phyloP scores from a whole-genome alignment of 805 yeast species.

The Ogataea pilisensis region DNA sequence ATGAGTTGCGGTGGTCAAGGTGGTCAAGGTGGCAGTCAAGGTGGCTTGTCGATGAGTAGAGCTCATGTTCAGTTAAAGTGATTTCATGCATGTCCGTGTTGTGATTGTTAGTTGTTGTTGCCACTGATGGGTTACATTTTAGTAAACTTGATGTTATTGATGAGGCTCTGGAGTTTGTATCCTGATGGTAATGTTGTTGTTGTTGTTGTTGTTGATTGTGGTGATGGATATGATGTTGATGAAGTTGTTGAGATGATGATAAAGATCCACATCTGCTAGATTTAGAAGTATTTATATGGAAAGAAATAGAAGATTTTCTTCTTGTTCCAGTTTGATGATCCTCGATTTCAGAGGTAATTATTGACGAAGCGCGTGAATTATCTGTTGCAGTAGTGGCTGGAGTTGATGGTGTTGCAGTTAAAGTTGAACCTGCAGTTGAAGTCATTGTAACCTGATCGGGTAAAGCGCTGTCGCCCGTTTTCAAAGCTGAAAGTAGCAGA shows the following conservation, averaged over 20 bases:
- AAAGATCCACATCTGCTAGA: constrained; percentile 23
- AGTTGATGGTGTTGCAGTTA: constrained; percentile 8
- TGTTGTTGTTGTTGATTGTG: background rate
- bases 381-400: constrained; percentile 6
- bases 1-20: background rate
- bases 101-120: constrained; percentile 7
- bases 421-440: constrained; percentile 8
- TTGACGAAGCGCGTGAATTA: constrained; percentile 13
- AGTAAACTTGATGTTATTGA: constrained; percentile 5
- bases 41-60: background rate
- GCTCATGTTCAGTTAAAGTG: constrained; percentile 2
- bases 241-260: constrained; percentile 11
- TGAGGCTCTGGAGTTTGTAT: constrained; percentile 4
- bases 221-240: background rate
- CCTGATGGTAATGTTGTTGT: constrained; percentile 1
- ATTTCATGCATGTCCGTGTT: background rate
- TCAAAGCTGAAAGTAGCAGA: background rate
- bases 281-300: constrained; percentile 17
- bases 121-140: constrained; percentile 10
- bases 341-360: constrained; percentile 23
- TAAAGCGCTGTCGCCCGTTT: background rate
- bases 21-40: background rate
- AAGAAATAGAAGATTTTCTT: constrained; percentile 27
- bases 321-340: constrained; percentile 19
- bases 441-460: background rate